Conservation (phyloP, 176 grass and related monocot species). For the Zea luxurians region DNA sequence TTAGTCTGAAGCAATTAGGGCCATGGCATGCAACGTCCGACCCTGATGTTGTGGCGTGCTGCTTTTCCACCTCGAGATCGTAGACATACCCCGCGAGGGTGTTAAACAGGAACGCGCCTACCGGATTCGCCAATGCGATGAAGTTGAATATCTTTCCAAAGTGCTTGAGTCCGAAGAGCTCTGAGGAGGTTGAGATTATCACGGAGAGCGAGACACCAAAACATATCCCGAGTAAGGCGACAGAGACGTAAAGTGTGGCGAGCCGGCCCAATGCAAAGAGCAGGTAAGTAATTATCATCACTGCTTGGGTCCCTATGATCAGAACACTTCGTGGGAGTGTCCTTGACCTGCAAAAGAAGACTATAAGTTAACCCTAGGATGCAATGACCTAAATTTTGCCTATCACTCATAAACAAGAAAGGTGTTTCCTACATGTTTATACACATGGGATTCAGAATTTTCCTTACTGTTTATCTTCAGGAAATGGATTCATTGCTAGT, state of each 20-base stretch:
- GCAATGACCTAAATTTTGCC: not conserved
- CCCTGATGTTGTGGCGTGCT: slow-evolving; percentile 24
- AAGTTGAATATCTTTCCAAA: slow-evolving; percentile 87
- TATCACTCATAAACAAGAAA: not conserved
- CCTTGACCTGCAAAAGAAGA: slow-evolving; percentile 62
- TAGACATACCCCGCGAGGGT: slow-evolving; percentile 80
- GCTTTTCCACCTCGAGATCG: slow-evolving; percentile 63
- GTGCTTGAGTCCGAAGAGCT: slow-evolving; percentile 89
- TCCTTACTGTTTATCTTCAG: not conserved
- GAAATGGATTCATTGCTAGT: not conserved
- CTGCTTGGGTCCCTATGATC: slow-evolving; percentile 67
- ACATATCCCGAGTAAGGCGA: slow-evolving; percentile 66
- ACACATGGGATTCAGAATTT: not conserved
- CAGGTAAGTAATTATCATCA: slow-evolving; percentile 80
- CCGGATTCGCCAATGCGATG: slow-evolving; percentile 69
- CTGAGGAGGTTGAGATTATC: slow-evolving; percentile 78
- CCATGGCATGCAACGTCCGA: slow-evolving; percentile 64
- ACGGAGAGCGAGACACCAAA: slow-evolving; percentile 76
- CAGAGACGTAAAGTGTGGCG: slow-evolving; percentile 52
- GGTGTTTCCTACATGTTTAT: not conserved
- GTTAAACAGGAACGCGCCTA: slow-evolving; percentile 73
- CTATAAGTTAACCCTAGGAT: not conserved
- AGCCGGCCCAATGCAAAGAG: slow-evolving; percentile 59
- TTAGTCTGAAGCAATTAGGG: slow-evolving; percentile 74
- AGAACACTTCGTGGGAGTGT: slow-evolving; percentile 70